Base-by-base conservation (phyloP, 2,329 filamentous ascomycete species). In the Pseudogymnoascus sp. region DNA sequence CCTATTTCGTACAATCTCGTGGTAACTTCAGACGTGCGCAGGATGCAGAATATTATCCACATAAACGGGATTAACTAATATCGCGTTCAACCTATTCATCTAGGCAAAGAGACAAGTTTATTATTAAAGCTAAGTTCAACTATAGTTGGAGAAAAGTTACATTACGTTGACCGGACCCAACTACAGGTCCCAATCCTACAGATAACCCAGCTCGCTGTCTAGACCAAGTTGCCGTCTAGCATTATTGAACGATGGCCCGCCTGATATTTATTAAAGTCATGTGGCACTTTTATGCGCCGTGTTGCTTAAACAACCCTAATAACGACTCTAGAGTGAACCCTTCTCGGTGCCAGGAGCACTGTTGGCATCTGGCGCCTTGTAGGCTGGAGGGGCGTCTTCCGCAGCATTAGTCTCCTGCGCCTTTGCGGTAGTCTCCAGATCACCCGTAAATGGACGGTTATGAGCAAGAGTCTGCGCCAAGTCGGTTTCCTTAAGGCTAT, bases 61-160 rank as follows among this genome's bases (percentile, higher is more conserved):
- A 33, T 33, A 8, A 56, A 19, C n/a, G n/a, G 10, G 26, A 13
- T 4, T 19, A 33, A 33, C 7, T 19, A 33, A 33, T 33, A 33
- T 33, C 26, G 7, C 42, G n/a, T 8, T 26, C 6, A 4, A 31
- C 13, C 5, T 8, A 19, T 13, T n/a, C n/a, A 13, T 7, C 10
- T 2, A 56, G 10, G n/a, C 19, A 19, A 53, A 56, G 50, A 56
- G 50, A 33, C 47, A 53, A 56, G 50, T 33, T 33, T 31, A 56
- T 56, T 56, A 56, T 56, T 56, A 56, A 31, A 19, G 21, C 50
- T 56, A 56, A 56, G 26, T 56, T 33, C 50, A 56, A 56, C 26
- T 19, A 33, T 31, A 33, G 50, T 33, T 33, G 50, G 50, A 56
- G n/a, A 56, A 33, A 56, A 56, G 10, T 33, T 33, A 19, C 50